A percentile compares a stretch with the other conserved stretches of the same genome.
phyloP scores from a whole-genome alignment of 768 basidiomycete species.

The Serendipita sp. region DNA sequence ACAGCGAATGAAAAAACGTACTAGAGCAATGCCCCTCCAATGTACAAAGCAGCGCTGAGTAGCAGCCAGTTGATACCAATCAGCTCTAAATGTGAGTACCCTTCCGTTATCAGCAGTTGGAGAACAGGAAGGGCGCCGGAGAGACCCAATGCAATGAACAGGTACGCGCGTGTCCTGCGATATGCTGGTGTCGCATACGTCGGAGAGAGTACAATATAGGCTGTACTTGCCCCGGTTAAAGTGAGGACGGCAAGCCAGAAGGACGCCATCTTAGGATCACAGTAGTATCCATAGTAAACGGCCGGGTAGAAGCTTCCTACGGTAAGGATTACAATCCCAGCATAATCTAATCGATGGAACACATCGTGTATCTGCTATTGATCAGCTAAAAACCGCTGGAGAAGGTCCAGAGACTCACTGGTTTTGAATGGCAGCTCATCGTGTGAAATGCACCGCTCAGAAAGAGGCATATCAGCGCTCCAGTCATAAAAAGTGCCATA shows the following conservation, averaged over 20 bases:
- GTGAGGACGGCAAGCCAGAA: conserved; percentile 40
- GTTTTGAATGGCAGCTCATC: conserved; percentile 51
- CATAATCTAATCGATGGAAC: conserved; percentile 58
- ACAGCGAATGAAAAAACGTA: conserved; percentile 25
- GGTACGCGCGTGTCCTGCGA: conserved; percentile 55
- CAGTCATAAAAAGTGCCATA: conserved; percentile 40
- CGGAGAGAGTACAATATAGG: conserved; percentile 43
- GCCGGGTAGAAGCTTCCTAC: conserved; percentile 68
- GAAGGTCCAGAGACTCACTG: conserved; percentile 27
- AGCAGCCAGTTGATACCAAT: conserved; percentile 62
- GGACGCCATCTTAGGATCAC: conserved; percentile 35
- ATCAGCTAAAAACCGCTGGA: conserved; percentile 10
- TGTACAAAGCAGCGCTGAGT: conserved; percentile 56
- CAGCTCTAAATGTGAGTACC: conserved; percentile 35
- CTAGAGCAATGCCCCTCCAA: conserved; percentile 68
- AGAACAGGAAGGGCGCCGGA: conserved; percentile 50
- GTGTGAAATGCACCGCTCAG: conserved; percentile 63
- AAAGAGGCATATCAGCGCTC: conserved; percentile 57
- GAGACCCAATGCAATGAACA: conserved; percentile 67
- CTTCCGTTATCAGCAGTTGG: conserved; percentile 48
- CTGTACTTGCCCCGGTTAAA: conserved; percentile 42
- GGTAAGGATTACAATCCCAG: conserved; percentile 62
- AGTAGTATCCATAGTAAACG: conserved; percentile 67
- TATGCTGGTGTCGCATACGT: conserved; percentile 61
- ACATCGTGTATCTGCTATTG: conserved; percentile 34